phyloP scores from a whole-genome alignment of 2,329 filamentous ascomycete species.

The Microsporum canis region DNA sequence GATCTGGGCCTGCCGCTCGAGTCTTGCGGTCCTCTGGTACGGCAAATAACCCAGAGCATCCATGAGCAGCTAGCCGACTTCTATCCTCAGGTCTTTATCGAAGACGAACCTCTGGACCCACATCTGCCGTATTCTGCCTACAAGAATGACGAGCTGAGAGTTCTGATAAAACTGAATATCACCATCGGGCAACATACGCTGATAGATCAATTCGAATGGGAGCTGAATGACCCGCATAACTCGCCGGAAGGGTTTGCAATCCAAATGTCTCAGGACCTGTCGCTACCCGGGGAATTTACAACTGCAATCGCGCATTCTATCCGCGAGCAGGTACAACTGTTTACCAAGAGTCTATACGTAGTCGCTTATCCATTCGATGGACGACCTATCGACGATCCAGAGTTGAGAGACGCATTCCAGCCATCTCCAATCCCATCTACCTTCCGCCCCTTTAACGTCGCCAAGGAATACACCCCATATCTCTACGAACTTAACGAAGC shows the following conservation, averaged over 20 bases:
- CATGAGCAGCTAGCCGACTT: conserved; percentile 86
- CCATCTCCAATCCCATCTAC: conserved; percentile 70
- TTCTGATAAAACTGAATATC: conserved; percentile 91
- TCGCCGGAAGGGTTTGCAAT: conserved; percentile 88
- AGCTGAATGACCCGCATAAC: conserved; percentile 90
- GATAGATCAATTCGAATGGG: conserved; percentile 97
- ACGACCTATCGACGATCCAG: conserved; percentile 80
- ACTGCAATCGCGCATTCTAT: conserved; percentile 98
- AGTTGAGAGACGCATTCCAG: conserved; percentile 74
- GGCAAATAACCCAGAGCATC: conserved; percentile 59
- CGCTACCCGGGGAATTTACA: conserved; percentile 86
- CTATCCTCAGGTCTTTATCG: conserved; percentile 80
- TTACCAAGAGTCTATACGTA: conserved; percentile 85
- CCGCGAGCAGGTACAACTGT: conserved; percentile 87
- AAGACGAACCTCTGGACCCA: conserved; percentile 82
- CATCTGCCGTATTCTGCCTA: conserved; percentile 85
- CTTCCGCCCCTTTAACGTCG: conserved; percentile 81
- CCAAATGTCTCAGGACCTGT: conserved; percentile 79
- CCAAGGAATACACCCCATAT: conserved; percentile 88
- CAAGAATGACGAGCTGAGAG: conserved; percentile 98
- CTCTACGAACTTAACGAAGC: conserved; percentile 87
- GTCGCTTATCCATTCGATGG: conserved; percentile 92
- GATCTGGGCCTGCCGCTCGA: conserved; percentile 69
- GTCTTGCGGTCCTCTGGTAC: conserved; percentile 42
- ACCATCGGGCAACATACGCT: conserved; percentile 91